Conservation (phyloP, 768 basidiomycete genomes). For the Pholiota molesta region DNA sequence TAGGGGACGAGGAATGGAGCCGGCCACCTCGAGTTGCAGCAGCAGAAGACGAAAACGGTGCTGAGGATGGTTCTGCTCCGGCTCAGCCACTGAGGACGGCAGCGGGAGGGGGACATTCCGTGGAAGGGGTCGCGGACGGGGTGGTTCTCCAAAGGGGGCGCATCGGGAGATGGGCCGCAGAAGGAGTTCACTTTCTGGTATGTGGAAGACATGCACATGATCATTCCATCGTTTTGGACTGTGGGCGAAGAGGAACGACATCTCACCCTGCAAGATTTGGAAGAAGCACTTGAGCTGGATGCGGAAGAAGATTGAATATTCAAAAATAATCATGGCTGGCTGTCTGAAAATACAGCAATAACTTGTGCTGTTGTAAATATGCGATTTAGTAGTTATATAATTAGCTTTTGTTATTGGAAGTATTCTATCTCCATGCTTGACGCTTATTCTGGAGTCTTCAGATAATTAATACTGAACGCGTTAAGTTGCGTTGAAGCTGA, state of each 20-base stretch:
- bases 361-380: too few species aligned
- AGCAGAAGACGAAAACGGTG: too few species aligned
- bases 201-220: conserved; percentile 54
- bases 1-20: conserved; percentile 14
- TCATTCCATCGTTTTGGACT: conserved; percentile 55
- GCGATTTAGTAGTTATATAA: too few species aligned
- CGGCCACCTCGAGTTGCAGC: conserved; percentile 2
- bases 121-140: conserved; percentile 5
- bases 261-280: conserved; percentile 1
- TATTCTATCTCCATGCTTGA: too few species aligned
- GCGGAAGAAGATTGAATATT: not conserved
- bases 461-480: too few species aligned
- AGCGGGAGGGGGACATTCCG: not conserved
- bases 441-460: too few species aligned
- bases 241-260: conserved; percentile 22
- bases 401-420: too few species aligned
- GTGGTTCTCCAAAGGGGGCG: not conserved
- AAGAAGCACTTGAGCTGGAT: conserved; percentile 3
- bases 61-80: not conserved
- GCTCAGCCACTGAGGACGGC: not conserved
- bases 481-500: too few species aligned
- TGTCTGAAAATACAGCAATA: too few species aligned
- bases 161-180: not conserved
- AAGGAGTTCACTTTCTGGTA: conserved; percentile 53
- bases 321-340: too few species aligned